Base-by-base conservation (phyloP, 257 asterid species). In the Knoxia roxburghii region DNA sequence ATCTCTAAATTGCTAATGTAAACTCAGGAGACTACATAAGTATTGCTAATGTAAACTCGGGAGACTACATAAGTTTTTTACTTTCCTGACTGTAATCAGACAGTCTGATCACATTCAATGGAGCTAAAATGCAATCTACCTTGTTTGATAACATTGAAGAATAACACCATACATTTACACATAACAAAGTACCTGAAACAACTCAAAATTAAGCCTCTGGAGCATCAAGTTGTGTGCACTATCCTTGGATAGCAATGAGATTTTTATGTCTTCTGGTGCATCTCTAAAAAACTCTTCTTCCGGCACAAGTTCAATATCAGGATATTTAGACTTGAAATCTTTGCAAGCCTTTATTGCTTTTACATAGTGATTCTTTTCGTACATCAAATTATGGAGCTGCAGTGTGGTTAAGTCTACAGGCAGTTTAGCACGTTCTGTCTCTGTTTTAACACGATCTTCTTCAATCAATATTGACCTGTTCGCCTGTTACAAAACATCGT, bases 321-420 rank as follows among this genome's bases (percentile, higher is more conserved):
- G 84, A 76, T 84, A 88, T 68, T 89, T 94, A n/a, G 97, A 85
- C 83, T 81, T 94, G 72, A 94, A 94, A 76, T 88, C 97, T 68
- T 87, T 88, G 93, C 97, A 94, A 70, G 96, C 96, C 69, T 90
- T 94, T 55, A 94, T 86, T 24, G 99, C 99, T 88, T 90, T 94
- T 52, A 85, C 83, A 73, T 94, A 94, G 81, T 94, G 99, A 78
- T 85, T 88, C 78, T 90, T 94, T 89, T 94, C 99, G 49, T 90
- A 94, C 93, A 85, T 90, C 81, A 94, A 76, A 77, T 88, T 94
- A 81, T 90, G 97, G 67, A 90, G 97, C 86, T 90, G 99, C 85
- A 90, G 81, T 23, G 95, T 88, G 23, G 95, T 94, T 79, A 81
- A 79, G 74, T 94, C 97, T 33, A 85, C 95, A 0, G 97, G 97